Conservation (phyloP, 1,139 yeast species). For the Wickerhamomyces sp. region DNA sequence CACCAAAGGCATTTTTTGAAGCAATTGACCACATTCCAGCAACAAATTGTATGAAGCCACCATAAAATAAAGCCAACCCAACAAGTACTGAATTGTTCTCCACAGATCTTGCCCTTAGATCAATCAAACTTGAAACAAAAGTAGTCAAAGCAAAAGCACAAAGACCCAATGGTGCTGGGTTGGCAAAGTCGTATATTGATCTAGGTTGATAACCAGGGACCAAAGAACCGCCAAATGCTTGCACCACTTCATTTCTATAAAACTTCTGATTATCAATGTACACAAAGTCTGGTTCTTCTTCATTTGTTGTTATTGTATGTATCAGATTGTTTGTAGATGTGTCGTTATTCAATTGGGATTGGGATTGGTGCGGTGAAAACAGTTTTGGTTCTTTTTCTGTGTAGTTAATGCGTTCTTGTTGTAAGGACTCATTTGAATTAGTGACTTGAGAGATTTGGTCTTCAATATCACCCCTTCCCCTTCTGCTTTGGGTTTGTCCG, state of each 20-base stretch:
- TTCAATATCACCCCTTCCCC: background rate
- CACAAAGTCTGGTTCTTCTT: background rate
- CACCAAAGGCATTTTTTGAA: constrained; percentile 71
- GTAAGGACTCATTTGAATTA: background rate
- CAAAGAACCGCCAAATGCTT: constrained; percentile 58
- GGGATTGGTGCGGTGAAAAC: background rate
- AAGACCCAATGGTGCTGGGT: constrained; percentile 68
- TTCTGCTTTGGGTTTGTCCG: too few relatives aligned
- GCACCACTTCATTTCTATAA: constrained; percentile 45
- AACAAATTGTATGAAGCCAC: constrained; percentile 69
- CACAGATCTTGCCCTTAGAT: constrained; percentile 47
- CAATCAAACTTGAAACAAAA: constrained; percentile 53
- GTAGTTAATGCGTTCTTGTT: too few relatives aligned
- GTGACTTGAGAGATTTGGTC: background rate
- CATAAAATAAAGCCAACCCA: constrained; percentile 79
- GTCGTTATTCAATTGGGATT: background rate
- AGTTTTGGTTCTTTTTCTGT: background rate
- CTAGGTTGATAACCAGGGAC: constrained; percentile 56
- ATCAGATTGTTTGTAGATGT: background rate
- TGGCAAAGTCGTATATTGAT: constrained; percentile 37
- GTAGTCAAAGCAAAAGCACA: constrained; percentile 66
- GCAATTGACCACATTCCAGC: constrained; percentile 65
- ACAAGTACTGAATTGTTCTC: constrained; percentile 48
- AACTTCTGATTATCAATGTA: constrained; percentile 66
- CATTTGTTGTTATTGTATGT: constrained; percentile 1